phyloP scores from a whole-genome alignment of 2,329 filamentous ascomycete species.

The Sporothrix brunneoviolacea region DNA sequence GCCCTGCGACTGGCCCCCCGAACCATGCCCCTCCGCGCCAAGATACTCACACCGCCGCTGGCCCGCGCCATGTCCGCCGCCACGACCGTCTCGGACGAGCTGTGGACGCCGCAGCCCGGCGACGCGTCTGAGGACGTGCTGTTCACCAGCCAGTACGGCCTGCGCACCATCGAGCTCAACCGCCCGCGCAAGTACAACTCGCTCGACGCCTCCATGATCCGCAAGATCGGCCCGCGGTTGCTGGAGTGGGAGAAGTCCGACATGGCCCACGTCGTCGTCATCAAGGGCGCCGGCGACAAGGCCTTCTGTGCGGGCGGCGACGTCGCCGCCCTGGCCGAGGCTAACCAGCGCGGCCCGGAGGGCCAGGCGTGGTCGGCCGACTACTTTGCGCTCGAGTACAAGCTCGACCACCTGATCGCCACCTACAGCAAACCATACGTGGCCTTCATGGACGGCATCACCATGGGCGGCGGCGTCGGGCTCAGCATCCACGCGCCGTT shows the following conservation, averaged over 20 bases:
- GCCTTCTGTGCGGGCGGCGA: conserved; percentile 94
- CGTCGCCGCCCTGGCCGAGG: conserved; percentile 68
- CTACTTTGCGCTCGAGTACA: conserved; percentile 94
- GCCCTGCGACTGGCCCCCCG: neutral
- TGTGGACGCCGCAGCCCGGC: conserved; percentile 50
- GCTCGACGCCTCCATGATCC: conserved; percentile 87
- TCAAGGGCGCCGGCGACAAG: conserved; percentile 80
- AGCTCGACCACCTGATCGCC: conserved; percentile 89
- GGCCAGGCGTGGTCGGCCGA: conserved; percentile 70
- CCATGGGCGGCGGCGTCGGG: conserved; percentile 96
- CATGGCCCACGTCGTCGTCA: conserved; percentile 83
- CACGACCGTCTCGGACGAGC: conserved; percentile 13
- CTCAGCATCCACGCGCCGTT: conserved; percentile 92
- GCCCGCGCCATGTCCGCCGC: conserved; percentile 33
- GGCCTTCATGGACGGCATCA: conserved; percentile 94
- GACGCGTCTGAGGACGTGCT: conserved; percentile 87
- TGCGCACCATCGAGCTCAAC: conserved; percentile 91
- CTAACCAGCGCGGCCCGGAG: conserved; percentile 60
- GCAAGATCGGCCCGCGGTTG: conserved; percentile 85
- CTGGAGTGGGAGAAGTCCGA: conserved; percentile 94
- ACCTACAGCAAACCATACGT: conserved; percentile 91
- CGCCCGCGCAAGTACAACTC: conserved; percentile 87
- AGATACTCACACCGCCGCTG: conserved; percentile 55
- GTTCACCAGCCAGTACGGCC: conserved; percentile 81
- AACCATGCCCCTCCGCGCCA: conserved; percentile 74